Base-by-base conservation (phyloP, 2,329 filamentous ascomycete genomes). In the Pseudogymnoascus sp. region DNA sequence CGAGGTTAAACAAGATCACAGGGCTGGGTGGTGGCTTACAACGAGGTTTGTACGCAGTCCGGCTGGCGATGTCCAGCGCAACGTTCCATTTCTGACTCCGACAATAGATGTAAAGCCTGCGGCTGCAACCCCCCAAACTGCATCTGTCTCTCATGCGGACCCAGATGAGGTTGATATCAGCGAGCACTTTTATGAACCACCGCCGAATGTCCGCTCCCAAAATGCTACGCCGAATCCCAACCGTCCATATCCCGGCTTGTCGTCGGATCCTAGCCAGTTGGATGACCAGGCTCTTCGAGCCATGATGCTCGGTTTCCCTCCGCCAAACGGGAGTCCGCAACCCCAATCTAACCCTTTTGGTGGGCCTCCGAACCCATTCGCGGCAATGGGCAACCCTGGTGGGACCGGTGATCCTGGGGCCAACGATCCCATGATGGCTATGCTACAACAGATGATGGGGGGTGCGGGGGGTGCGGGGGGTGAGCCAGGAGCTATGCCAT, bases 161-260 rank as follows among this genome's bases (percentile, higher is more conserved):
- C 89, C 89, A 5, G 88, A 86, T 4, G 90, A 92, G 73, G 82
- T 91, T 66, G 89, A 92, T 72, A 91, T 93, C 68, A 90, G 88
- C 14, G 66, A 87, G 66, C 88, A 90, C 75, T 87, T 81, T 74
- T 89, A 88, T 74, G 75, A 81, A 35, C 86, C 86, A 1, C 74
- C 77, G 23, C 74, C 76, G 8, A 77, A 78, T 41, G 68, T 76
- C 21, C 75, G 77, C 61, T 70, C 78, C 60, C 68, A 74, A 33
- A 66, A 72, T 33, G 60, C 66, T 4, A 65, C 63, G 21, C 64
- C 69, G 1, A 66, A 67, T 3, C 63, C 70, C 39, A 65, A 71
- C 61, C 72, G 75, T 64, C 68, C 73, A 49, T 63, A 66, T 6
- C 60, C 65, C 5, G 63, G 63, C 14, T 55, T 63, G 1, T 23